Percentiles rank a stretch among this genome's conserved stretches.
Evolutionary conservation across 108 stramenopile species (phyloP).

Genomic region (Pseudonitzschia multiseries): DNA sequence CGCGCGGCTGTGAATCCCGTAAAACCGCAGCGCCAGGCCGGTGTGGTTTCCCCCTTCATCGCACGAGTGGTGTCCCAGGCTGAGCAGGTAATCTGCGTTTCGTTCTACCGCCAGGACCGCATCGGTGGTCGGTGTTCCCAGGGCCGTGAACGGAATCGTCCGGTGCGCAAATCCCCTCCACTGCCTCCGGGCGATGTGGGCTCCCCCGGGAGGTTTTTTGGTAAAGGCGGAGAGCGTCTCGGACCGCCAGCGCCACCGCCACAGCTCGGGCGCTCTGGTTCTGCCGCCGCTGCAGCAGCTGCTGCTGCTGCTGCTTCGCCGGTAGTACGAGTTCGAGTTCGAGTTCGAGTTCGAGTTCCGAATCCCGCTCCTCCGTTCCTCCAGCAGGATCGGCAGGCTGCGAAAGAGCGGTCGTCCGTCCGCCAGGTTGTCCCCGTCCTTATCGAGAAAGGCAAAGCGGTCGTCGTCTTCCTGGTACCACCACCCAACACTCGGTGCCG

Average conservation of each 20-base stretch:
- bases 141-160: conserved; percentile 36
- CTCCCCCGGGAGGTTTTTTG: conserved; percentile 17
- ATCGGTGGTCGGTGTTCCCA: conserved; percentile 37
- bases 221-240: conserved; percentile 17
- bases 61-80: conserved; percentile 25
- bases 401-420: not conserved
- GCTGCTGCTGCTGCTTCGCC: too few species aligned
- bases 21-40: conserved; percentile 28
- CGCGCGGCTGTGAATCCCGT: conserved; percentile 28
- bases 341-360: not conserved
- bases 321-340: too few species aligned
- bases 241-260: conserved; percentile 23
- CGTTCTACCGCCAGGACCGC: conserved; percentile 46
- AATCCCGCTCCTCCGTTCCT: conserved; percentile 16
- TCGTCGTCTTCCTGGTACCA: conserved; percentile 26
- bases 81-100: conserved; percentile 31
- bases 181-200: conserved; percentile 11
- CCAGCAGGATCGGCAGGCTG: conserved; percentile 15
- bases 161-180: conserved; percentile 29
- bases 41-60: not conserved
- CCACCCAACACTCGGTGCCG: not conserved
- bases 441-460: conserved; percentile 25
- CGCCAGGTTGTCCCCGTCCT: conserved; percentile 25
- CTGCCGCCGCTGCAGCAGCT: too few species aligned
- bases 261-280: too few species aligned